These are phyloP conservation scores for Craterostigma plantagineum DNA, from an alignment of 257 asterid genomes.

Conservation along the genomic window DNA sequence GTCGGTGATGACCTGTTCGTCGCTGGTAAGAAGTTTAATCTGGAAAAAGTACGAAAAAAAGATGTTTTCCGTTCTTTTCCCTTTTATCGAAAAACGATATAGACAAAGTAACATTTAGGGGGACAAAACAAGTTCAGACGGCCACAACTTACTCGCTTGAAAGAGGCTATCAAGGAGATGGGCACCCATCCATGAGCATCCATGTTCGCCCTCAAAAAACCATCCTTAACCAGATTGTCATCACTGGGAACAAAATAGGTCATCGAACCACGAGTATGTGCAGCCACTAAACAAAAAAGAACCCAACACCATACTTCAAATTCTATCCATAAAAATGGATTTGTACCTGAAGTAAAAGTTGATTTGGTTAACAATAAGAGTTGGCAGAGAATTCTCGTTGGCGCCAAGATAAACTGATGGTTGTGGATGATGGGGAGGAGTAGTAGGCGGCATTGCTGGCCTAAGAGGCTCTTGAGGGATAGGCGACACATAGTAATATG, in stretches of 20 bases:
- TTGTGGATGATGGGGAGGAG: constrained; percentile 19
- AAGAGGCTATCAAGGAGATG: constrained; percentile 37
- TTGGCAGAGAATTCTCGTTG: constrained; percentile 24
- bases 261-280: constrained; percentile 6
- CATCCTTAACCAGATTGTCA: constrained; percentile 55
- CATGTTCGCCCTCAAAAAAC: constrained; percentile 49
- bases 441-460: constrained; percentile 34
- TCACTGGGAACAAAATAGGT: constrained; percentile 31
- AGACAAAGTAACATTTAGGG: neutral
- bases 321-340: too few species aligned
- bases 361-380: constrained; percentile 43
- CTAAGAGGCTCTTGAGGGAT: constrained; percentile 21
- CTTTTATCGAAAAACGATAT: neutral
- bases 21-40: constrained; percentile 48
- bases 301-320: neutral
- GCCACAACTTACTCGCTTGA: constrained; percentile 87
- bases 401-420: constrained; percentile 22
- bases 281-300: neutral
- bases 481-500: constrained; percentile 3
- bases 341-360: constrained; percentile 77
- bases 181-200: constrained; percentile 86
- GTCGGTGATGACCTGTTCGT: constrained; percentile 41
- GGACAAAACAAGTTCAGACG: neutral
- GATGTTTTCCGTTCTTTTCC: too few species aligned
- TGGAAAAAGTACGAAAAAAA: constrained; percentile 9